phyloP scores from a whole-genome alignment of 768 basidiomycete genomes.

The Pisolithus microcarpus region DNA sequence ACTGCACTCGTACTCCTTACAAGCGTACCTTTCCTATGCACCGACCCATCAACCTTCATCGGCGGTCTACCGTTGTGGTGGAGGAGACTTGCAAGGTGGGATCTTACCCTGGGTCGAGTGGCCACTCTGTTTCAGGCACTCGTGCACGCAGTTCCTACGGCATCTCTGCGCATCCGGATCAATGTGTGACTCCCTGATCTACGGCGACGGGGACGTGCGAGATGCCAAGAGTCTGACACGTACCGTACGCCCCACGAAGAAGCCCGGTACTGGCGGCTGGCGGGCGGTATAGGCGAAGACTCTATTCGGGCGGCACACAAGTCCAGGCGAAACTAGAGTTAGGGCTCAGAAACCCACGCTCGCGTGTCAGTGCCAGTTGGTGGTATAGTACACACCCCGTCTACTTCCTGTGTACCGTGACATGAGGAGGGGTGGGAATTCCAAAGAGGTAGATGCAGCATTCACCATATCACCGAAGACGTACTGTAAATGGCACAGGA shows the following conservation, averaged over 20 bases:
- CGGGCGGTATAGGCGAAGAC: constrained; percentile 21
- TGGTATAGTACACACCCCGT: constrained; percentile 30
- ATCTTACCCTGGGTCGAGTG: not conserved
- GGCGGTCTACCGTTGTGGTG: constrained; percentile 4
- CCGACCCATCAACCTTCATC: not conserved
- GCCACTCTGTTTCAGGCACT: no score
- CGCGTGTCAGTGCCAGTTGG: constrained; percentile 9
- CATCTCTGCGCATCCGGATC: constrained; percentile 12
- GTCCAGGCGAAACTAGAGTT: no score
- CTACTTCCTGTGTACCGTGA: constrained; percentile 35
- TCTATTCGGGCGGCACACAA: constrained; percentile 17
- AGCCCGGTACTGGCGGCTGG: constrained; percentile 25
- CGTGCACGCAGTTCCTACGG: constrained; percentile 8
- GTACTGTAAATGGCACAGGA: constrained; percentile 42
- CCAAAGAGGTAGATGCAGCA: constrained; percentile 10
- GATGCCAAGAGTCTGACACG: constrained; percentile 2
- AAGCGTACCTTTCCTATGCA: constrained; percentile 5
- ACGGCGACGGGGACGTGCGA: constrained; percentile 6
- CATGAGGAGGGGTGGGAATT: not conserved
- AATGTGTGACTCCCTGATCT: constrained; percentile 4
- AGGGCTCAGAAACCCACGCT: not conserved
- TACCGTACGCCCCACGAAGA: constrained; percentile 21
- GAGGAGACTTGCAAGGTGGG: not conserved
- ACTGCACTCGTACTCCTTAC: constrained; percentile 8
- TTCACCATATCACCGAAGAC: constrained; percentile 26